Conservation (phyloP, 2,329 filamentous ascomycete genomes). For the Aspergillus japonicus region DNA sequence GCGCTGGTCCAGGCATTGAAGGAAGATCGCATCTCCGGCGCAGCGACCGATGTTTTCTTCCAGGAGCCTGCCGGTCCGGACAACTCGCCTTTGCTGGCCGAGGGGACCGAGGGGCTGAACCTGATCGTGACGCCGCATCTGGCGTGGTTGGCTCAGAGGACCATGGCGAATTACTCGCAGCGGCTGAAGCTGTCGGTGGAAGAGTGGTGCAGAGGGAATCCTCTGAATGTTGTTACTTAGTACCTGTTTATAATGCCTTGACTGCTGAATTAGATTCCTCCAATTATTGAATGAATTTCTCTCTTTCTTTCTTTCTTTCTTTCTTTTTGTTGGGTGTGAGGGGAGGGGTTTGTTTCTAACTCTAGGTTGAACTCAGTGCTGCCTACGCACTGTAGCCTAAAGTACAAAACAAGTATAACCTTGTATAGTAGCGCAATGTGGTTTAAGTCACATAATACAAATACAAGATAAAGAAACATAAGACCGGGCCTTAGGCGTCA, state of each 20-base stretch:
- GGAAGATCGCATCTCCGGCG: conserved; percentile 48
- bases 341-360: no score
- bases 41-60: conserved; percentile 53
- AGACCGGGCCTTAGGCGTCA: background rate
- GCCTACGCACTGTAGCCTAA: no score
- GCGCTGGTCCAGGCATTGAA: conserved; percentile 49
- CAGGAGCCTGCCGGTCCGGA: conserved; percentile 48
- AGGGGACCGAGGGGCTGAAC: conserved; percentile 49
- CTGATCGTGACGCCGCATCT: conserved; percentile 54
- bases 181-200: conserved; percentile 51
- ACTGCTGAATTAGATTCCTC: no score
- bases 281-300: no score
- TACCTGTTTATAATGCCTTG: background rate
- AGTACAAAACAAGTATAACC: no score
- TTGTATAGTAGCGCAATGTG: background rate
- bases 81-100: conserved; percentile 44
- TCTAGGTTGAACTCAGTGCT: no score
- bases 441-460: no score
- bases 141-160: conserved; percentile 54
- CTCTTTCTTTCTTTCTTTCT: no score
- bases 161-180: conserved; percentile 46
- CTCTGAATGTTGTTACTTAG: conserved; percentile 22
- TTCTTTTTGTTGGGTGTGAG: no score
- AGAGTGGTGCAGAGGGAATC: conserved; percentile 39
- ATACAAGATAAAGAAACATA: background rate